Conservation (phyloP, 371 early-diverging fungal species). For the Mortierella polycephala region DNA sequence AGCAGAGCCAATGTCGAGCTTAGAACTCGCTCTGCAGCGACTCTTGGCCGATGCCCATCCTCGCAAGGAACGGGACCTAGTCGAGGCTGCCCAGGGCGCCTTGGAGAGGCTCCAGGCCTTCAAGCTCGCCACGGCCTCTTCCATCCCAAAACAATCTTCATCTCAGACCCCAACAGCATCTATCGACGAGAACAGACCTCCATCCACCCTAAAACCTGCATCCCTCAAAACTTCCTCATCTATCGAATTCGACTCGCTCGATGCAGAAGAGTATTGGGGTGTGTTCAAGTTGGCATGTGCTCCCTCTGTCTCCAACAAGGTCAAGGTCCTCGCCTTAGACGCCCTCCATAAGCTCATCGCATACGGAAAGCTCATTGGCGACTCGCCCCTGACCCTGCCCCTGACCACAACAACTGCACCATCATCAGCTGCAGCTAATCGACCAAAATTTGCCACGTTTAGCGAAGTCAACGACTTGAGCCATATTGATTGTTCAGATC, state of each 20-base stretch:
- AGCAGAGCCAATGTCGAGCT: constrained; percentile 41
- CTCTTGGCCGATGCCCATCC: constrained; percentile 54
- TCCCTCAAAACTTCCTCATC: constrained; percentile 41
- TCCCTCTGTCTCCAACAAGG: constrained; percentile 45
- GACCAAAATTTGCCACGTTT: constrained; percentile 43
- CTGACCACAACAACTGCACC: constrained; percentile 30
- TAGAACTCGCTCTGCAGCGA: constrained; percentile 54
- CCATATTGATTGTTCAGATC: constrained; percentile 53
- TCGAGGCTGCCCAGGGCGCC: constrained; percentile 53
- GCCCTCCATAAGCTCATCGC: constrained; percentile 52
- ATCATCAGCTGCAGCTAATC: constrained; percentile 18
- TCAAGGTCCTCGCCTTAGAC: constrained; percentile 51
- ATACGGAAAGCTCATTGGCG: constrained; percentile 46
- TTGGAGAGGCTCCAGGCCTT: constrained; percentile 44
- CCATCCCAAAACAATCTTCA: constrained; percentile 40
- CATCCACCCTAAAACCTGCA: constrained; percentile 18
- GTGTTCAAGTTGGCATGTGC: constrained; percentile 54
- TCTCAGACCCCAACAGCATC: constrained; percentile 17
- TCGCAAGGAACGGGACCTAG: constrained; percentile 51
- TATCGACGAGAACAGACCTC: constrained; percentile 31
- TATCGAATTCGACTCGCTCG: constrained; percentile 43
- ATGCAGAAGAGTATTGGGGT: constrained; percentile 53
- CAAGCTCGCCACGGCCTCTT: constrained; percentile 44
- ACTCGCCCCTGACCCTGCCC: constrained; percentile 37
- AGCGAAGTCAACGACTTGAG: constrained; percentile 55